Evolutionary conservation across 2,329 filamentous ascomycete genomes (phyloP).

Genomic region (Aspergillus awamori): DNA sequence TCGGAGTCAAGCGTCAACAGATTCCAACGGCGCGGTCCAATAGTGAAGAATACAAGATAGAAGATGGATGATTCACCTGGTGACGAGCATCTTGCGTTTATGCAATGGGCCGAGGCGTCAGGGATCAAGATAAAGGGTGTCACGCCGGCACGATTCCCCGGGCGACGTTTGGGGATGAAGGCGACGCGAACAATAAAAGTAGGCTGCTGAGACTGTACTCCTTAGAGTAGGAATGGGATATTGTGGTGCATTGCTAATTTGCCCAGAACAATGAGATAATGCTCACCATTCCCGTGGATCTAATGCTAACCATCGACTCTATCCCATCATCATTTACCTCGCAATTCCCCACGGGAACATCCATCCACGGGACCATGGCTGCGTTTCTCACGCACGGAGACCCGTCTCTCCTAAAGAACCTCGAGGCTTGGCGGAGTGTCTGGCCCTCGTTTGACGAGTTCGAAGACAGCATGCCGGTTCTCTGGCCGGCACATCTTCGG

Average conservation of each 20-base stretch:
- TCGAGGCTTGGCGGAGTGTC: slow-evolving; percentile 64
- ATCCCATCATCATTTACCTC: slow-evolving; percentile 58
- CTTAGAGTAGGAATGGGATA: too few relatives aligned
- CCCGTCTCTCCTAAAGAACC: slow-evolving; percentile 48
- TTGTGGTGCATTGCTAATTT: background rate
- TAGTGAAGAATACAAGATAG: slow-evolving; percentile 2
- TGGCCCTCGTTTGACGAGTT: slow-evolving; percentile 68
- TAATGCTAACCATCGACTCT: slow-evolving; percentile 65
- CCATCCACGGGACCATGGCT: slow-evolving; percentile 72
- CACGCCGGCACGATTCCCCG: slow-evolving; percentile 66
- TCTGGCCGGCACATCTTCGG: slow-evolving; percentile 54
- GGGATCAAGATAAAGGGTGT: slow-evolving; percentile 71
- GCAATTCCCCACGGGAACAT: slow-evolving; percentile 57
- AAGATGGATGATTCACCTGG: slow-evolving; percentile 15
- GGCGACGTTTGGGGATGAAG: slow-evolving; percentile 74
- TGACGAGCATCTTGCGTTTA: slow-evolving; percentile 53
- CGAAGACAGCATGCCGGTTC: slow-evolving; percentile 57
- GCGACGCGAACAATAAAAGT: slow-evolving; percentile 68
- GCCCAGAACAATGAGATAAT: slow-evolving; percentile 60
- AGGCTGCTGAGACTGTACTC: background rate
- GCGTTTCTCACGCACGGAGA: slow-evolving; percentile 61
- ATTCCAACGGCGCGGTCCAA: background rate
- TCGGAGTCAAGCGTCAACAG: background rate
- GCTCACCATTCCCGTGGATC: slow-evolving; percentile 63
- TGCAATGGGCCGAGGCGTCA: slow-evolving; percentile 65